Conservation (phyloP, 768 basidiomycete genomes). For the Lactarius hatsudake region DNA sequence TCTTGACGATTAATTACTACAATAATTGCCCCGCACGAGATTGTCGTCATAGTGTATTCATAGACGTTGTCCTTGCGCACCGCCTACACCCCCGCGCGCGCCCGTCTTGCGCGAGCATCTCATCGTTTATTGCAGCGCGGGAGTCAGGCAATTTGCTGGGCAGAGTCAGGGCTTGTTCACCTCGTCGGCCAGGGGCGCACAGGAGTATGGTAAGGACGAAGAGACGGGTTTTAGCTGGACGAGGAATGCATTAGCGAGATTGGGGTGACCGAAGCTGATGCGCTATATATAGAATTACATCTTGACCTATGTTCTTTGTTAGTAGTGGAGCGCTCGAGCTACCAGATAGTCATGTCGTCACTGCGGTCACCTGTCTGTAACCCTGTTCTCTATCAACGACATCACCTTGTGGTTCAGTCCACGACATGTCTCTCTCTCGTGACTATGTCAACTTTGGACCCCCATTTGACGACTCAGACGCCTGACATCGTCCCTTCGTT, state of each 20-base stretch:
- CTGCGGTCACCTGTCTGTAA: not conserved
- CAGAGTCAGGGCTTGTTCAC: constrained; percentile 53
- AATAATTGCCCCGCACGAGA: constrained; percentile 51
- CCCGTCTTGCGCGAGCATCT: constrained; percentile 5
- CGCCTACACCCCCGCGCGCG: constrained; percentile 45
- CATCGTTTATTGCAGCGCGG: constrained; percentile 54
- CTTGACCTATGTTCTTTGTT: not conserved
- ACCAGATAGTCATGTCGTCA: not conserved
- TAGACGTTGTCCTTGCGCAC: constrained; percentile 84
- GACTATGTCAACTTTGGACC: constrained; percentile 31
- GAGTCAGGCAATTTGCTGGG: constrained; percentile 55
- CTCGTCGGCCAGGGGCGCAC: constrained; percentile 31
- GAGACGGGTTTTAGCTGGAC: not conserved
- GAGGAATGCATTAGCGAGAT: constrained; percentile 2
- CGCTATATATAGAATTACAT: not conserved
- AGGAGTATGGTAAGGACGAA: constrained; percentile 3
- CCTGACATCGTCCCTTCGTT: constrained; percentile 30
- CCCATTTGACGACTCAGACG: constrained; percentile 49
- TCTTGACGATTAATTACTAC: no score
- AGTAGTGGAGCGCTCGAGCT: not conserved
- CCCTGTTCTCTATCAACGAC: not conserved
- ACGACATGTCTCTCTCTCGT: constrained; percentile 1
- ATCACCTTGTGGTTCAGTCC: not conserved
- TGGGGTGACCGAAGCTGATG: not conserved
- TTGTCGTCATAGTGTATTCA: constrained; percentile 86